Evolutionary conservation across 78 protist genomes (phyloP).

Genomic region (Guillardia theta): DNA sequence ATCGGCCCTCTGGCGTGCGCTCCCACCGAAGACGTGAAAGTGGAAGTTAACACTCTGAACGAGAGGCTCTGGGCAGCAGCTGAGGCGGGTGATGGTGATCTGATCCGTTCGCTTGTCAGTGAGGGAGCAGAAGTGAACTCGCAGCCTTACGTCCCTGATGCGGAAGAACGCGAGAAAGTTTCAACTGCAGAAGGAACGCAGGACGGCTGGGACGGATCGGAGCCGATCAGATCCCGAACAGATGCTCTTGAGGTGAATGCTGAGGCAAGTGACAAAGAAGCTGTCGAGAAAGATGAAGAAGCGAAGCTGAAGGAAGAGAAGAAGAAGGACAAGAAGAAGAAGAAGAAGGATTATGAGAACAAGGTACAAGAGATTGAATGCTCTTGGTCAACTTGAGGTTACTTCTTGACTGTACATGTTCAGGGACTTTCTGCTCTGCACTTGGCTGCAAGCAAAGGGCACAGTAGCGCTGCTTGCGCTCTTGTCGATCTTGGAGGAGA

Average conservation of each 20-base stretch:
- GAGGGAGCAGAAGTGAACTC: constrained; percentile 3
- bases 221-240: too few relatives aligned
- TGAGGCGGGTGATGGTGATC: not conserved
- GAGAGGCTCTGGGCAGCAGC: not conserved
- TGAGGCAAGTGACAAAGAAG: not conserved
- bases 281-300: not conserved
- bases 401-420: too few relatives aligned
- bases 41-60: not conserved
- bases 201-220: too few relatives aligned
- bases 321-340: not conserved
- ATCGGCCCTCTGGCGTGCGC: too few relatives aligned
- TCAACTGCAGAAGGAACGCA: too few relatives aligned
- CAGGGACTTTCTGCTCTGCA: not conserved
- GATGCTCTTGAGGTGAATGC: too few relatives aligned
- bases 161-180: not conserved
- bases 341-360: not conserved
- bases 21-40: too few relatives aligned
- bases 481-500: not conserved
- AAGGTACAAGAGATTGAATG: too few relatives aligned
- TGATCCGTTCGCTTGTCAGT: not conserved
- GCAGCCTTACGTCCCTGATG: not conserved
- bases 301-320: not conserved
- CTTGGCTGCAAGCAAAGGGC: not conserved
- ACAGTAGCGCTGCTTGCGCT: not conserved
- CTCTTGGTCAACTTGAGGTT: too few relatives aligned